Base-by-base conservation (phyloP, 2,329 filamentous ascomycete species). In the Exophiala bonariae region DNA sequence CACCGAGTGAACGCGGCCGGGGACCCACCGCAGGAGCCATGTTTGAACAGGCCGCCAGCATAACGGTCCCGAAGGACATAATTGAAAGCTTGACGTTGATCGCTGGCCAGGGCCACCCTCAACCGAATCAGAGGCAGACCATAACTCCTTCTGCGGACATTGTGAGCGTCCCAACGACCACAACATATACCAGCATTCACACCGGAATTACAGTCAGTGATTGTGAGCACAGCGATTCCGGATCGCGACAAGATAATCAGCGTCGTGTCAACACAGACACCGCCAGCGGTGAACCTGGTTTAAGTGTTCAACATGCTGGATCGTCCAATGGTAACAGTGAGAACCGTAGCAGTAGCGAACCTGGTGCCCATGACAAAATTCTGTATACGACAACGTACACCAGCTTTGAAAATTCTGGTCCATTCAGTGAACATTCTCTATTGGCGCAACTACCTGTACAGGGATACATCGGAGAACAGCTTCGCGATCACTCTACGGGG, bases 141-240 rank as follows among this genome's bases (percentile, higher is more conserved):
- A 35, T 40, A 40, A n/a, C 37, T 40, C 6, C 37, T 40, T 40
- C 37, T 40, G 13, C 37, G 18, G 5, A 5, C 20, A 40, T 17
- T 26, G n/a, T 17, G 14, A 40, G 6, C 37, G 37, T 40, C 37
- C 37, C 37, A n/a, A n/a, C 13, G 37, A 23, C 37, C 37, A 40
- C 26, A 20, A 40, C 37, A n/a, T 40, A n/a, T n/a, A n/a, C n/a
- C n/a, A n/a, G n/a, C n/a, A n/a, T n/a, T n/a, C n/a, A n/a, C n/a
- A 31, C 28, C 28, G n/a, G 28, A 9, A 31, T 31, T 31, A 9
- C 28, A 9, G n/a, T 9, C 28, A 31, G n/a, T 31, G n/a, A 31
- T 31, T n/a, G 28, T 31, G 28, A 31, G n/a, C 9, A 31, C 28
- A 31, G 28, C 28, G 28, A 31, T 31, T 31, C 28, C 28, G 28